Evolutionary conservation across 805 yeast genomes (phyloP).

Genomic region (Henningerozyma blattae): DNA sequence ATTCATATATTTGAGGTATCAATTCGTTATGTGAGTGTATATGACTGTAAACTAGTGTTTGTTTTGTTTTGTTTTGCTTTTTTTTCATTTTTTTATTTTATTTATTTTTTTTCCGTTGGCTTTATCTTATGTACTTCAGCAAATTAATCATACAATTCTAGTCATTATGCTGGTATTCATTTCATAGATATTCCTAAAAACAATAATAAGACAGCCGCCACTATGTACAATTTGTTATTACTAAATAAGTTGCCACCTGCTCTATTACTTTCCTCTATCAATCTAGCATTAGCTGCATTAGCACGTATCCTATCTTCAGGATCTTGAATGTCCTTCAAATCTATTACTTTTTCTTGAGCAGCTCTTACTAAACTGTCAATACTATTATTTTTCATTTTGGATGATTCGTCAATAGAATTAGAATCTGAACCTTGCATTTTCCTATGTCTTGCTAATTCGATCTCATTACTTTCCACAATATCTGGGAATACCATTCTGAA

Average conservation of each 20-base stretch:
- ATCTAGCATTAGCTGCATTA: constrained; percentile 8
- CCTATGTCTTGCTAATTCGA: constrained; percentile 19
- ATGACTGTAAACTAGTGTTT: too few species aligned
- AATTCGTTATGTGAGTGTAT: too few species aligned
- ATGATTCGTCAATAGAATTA: constrained; percentile 2
- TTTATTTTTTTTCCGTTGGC: too few species aligned
- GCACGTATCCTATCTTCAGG: constrained; percentile 63
- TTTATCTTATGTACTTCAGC: too few species aligned
- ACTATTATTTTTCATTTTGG: constrained; percentile 2
- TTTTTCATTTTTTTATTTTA: too few species aligned
- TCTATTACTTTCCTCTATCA: neutral
- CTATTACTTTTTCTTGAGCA: constrained; percentile 22
- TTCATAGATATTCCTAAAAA: constrained; percentile 22
- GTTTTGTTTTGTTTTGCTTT: too few species aligned
- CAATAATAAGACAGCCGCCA: constrained; percentile 25
- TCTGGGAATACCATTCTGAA: constrained; percentile 64
- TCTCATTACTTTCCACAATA: constrained; percentile 33
- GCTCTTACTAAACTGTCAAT: constrained; percentile 18
- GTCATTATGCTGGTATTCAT: too few species aligned
- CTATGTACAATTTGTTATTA: constrained; percentile 23
- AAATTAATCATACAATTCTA: too few species aligned
- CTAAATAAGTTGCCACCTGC: constrained; percentile 7
- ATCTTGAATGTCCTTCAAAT: constrained; percentile 34
- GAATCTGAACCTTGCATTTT: constrained; percentile 9
- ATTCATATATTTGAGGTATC: too few species aligned